Base-by-base conservation (phyloP, 805 yeast species). In the Barnettozyma siamensis region DNA sequence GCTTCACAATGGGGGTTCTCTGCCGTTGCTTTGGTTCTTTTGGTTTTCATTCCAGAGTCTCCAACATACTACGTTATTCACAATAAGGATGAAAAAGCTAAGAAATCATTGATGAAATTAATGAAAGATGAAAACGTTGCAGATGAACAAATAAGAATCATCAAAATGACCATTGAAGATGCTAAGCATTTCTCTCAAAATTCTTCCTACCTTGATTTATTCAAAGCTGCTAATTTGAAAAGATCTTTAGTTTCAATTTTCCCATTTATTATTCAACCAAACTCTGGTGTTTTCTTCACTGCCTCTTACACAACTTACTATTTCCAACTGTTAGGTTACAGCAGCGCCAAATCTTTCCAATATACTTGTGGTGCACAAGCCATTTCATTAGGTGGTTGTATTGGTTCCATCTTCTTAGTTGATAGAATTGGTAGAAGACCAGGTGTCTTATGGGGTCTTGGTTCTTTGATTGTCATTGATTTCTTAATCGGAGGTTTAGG, bases 251-350 rank as follows among this genome's bases (percentile, higher is more conserved):
- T 41, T 15, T 53, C 67, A 41, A 46, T 66, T 31, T 59, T 63
- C 13, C 39, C 48, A 21, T 67, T 70, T 65, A 40, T 66, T 40
- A 56, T 62, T 47, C 75, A 69, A 50, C 58, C 67, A 31, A 55
- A 64, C 48, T 63, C 70, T 34, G 76, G 77, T 43, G 63, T 75
- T 5, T 54, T 67, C 9, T 70, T 68, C 50, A 44, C 51, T 15
- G 63, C 64, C 58, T 68, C 67, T 31, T 72, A 68, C 53, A 58
- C 74, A 9, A 66, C 78, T n/a, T 72, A 70, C 48, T 71, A 67
- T 53, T 73, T 65, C 49, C 55, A 58, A 38, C 65, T 70, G 38
- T 71, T 75, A 26, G 78, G 78, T 37, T 64, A 67, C 53, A 55
- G 66, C 8, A 54, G 62, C 12, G 50, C 61, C 20, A 64, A 61